Evolutionary conservation across 2,329 filamentous ascomycete species (phyloP), one percentile per base, ranked within the genome.

Genomic region (Aspergillus pseudoglaucus): DNA sequence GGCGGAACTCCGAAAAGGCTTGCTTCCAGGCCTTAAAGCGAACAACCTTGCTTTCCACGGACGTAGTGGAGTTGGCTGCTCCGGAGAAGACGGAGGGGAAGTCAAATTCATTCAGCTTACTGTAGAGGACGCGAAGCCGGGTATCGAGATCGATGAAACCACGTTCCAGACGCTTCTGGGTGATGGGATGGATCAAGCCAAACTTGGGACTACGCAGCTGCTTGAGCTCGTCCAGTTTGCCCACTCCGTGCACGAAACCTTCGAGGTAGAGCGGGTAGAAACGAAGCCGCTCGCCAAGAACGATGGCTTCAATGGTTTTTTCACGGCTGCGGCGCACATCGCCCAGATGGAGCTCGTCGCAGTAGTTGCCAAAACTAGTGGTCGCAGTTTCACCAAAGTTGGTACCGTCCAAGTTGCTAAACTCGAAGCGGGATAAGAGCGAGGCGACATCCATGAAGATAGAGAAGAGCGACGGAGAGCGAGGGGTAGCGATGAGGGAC

Each of bases 71-170:
- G 65, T 84, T 90, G 61, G 88, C 91, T 55, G 90, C 82, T 30
- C 93, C 93, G 0, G 89, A 82, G 63, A 95, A 97, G 4, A 97
- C 74, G 0, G 88, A 87, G 0, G 90, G 90, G 58, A 95, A 96
- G 27, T 96, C 88, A 57, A 97, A 97, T 52, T 89, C 82, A 49
- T 87, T 83, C n/a, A 97, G 74, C 39, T 87, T 84, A 27, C 75
- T 72, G 54, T 87, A 85, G 55, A 90, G 81, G 46, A 78, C 83
- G 52, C 83, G 78, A 50, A 88, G 79, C 17, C 89, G 82, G 51
- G 81, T 83, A 30, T 85, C 77, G 3, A 97, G 75, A 59, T 95
- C 90, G 57, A 95, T 77, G 44, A 87, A 83, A 1, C 90, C 86
- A 51, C 88, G 82, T 60, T 93, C 88, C 6, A 97, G 74, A n/a